Evolutionary conservation across 768 basidiomycete species (phyloP).

Genomic region (Dendrothele bispora): DNA sequence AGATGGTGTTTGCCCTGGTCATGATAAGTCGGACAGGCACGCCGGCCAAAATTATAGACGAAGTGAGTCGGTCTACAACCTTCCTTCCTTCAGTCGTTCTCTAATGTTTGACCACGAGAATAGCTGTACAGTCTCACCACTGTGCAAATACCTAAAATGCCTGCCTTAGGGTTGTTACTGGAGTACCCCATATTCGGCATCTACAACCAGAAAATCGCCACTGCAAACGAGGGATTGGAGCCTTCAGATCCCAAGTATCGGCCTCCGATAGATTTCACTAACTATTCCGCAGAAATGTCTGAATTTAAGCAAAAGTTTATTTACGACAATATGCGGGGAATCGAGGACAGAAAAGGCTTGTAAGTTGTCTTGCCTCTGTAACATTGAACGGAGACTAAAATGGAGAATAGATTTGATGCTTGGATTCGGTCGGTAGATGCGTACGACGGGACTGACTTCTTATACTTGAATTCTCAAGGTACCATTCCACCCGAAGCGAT

Average conservation of each 20-base stretch:
- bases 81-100: not conserved
- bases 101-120: not conserved
- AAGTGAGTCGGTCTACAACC: constrained; percentile 41
- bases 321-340: constrained; percentile 81
- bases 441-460: constrained; percentile 76
- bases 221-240: constrained; percentile 50
- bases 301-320: constrained; percentile 85
- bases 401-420: constrained; percentile 68
- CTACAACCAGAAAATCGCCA: constrained; percentile 63
- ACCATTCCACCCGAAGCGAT: constrained; percentile 72
- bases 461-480: constrained; percentile 77
- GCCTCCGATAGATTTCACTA: constrained; percentile 70
- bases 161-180: constrained; percentile 88
- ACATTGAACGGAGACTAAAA: not conserved
- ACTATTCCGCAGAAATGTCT: constrained; percentile 65
- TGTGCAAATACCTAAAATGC: constrained; percentile 93
- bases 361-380: constrained; percentile 38
- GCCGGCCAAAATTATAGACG: constrained; percentile 71
- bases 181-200: constrained; percentile 83
- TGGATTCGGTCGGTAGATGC: constrained; percentile 79
- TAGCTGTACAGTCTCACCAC: constrained; percentile 77
- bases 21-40: constrained; percentile 75
- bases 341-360: constrained; percentile 80
- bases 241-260: constrained; percentile 62
- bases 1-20: constrained; percentile 93